Percentiles rank a stretch among this genome's conserved stretches.
phyloP scores from a whole-genome alignment of 2,329 filamentous ascomycete genomes.

The Pseudogymnoascus sp. region DNA sequence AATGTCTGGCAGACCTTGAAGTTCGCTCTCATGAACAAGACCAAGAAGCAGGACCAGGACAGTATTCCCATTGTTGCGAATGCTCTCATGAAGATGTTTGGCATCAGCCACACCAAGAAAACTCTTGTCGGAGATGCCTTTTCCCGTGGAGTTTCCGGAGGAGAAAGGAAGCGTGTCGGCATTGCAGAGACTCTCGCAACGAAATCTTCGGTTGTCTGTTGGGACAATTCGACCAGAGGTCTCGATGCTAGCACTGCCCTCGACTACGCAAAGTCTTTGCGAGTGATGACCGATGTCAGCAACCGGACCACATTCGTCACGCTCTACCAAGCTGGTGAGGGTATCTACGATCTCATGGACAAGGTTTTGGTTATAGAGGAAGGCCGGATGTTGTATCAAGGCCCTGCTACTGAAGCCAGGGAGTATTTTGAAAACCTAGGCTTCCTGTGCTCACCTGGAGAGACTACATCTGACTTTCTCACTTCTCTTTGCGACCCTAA shows the following conservation, averaged over 20 bases:
- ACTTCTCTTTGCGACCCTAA: conserved; percentile 59
- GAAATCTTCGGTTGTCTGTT: conserved; percentile 44
- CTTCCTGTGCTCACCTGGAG: conserved; percentile 52
- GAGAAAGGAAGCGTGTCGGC: conserved; percentile 52
- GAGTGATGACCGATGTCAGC: conserved; percentile 55
- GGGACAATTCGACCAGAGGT: conserved; percentile 60
- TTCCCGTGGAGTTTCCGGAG: conserved; percentile 53
- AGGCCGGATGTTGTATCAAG: conserved; percentile 59
- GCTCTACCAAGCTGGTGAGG: conserved; percentile 62
- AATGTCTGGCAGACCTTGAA: conserved; percentile 72
- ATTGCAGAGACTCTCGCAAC: conserved; percentile 42
- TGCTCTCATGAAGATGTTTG: conserved; percentile 67
- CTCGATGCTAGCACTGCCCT: conserved; percentile 57
- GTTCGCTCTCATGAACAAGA: conserved; percentile 70
- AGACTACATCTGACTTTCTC: conserved; percentile 58
- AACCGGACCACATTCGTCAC: conserved; percentile 55
- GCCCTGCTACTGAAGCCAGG: conserved; percentile 47
- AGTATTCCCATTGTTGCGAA: conserved; percentile 62
- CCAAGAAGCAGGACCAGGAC: conserved; percentile 53
- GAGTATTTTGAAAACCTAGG: conserved; percentile 59
- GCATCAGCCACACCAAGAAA: conserved; percentile 45
- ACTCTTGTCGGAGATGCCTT: conserved; percentile 51
- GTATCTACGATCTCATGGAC: conserved; percentile 61
- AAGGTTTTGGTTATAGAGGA: conserved; percentile 61
- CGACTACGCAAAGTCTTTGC: conserved; percentile 51